Evolutionary conservation across 176 grass and related monocot species (phyloP).

Genomic region (Eragrostis curvula): DNA sequence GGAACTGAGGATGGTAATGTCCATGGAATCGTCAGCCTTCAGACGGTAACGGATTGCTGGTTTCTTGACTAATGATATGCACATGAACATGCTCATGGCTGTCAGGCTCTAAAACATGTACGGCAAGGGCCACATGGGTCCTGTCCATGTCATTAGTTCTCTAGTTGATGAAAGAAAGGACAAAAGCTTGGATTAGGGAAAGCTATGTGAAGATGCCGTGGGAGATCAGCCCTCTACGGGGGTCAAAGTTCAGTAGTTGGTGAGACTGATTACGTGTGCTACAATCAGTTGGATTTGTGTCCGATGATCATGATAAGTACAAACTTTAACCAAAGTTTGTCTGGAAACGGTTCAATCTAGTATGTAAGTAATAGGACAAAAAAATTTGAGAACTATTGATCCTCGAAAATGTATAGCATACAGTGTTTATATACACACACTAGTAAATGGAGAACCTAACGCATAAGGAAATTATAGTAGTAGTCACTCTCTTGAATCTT

Average conservation of each 20-base stretch:
- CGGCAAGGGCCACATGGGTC: not conserved
- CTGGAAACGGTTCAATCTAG: not conserved
- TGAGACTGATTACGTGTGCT: not conserved
- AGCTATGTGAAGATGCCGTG: slow-evolving; percentile 20
- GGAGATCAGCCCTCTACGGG: not conserved
- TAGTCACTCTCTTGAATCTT: not conserved
- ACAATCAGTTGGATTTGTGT: not conserved
- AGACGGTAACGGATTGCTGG: not conserved
- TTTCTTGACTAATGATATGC: not conserved
- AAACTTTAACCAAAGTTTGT: too few species aligned
- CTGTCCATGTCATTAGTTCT: not conserved
- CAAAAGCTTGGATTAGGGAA: not conserved
- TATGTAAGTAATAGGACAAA: too few species aligned
- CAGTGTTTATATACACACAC: not conserved
- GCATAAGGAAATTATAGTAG: not conserved
- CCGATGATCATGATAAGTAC: not conserved
- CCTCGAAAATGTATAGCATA: not conserved
- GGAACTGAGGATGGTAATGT: not conserved
- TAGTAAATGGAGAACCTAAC: not conserved
- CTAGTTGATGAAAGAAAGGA: not conserved
- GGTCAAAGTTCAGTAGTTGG: not conserved
- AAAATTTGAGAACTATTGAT: not conserved
- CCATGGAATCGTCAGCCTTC: not conserved
- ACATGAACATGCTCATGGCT: not conserved
- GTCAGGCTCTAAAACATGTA: not conserved